Evolutionary conservation across 352 stramenopile species (phyloP).

Genomic region (Phytophthora pluvialis): DNA sequence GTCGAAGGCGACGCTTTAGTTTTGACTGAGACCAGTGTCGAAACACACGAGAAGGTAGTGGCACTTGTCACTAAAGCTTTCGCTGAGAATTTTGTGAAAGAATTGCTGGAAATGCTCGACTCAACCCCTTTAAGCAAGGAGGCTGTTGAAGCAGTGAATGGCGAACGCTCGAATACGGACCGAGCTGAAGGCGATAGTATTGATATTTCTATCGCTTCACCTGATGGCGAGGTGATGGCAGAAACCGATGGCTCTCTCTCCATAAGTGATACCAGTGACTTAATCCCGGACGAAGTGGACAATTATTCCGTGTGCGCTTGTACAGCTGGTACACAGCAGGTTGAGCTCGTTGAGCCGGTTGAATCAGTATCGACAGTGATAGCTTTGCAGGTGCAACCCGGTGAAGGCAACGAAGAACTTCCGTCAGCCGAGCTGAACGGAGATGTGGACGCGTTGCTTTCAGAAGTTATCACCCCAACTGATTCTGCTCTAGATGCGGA

Average conservation of each 20-base stretch:
- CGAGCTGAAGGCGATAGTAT: neutral
- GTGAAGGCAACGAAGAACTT: neutral
- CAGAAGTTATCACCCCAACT: neutral
- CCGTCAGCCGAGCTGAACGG: neutral
- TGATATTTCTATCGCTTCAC: too few relatives aligned
- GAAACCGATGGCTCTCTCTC: too few relatives aligned
- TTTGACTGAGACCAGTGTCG: neutral
- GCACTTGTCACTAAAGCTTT: constrained; percentile 10
- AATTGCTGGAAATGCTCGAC: constrained; percentile 16
- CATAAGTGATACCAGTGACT: too few relatives aligned
- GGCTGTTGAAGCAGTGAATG: neutral
- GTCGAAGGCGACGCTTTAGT: neutral
- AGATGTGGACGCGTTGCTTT: neutral
- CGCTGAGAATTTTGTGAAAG: constrained; percentile 23
- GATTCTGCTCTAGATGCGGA: neutral
- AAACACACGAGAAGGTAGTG: constrained; percentile 2
- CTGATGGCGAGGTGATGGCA: too few relatives aligned
- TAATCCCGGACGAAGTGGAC: neutral
- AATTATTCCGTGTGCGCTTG: too few relatives aligned
- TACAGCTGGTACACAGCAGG: neutral
- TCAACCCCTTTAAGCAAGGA: neutral
- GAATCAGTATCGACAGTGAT: neutral
- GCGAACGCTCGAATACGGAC: neutral
- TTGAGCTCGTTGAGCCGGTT: neutral
- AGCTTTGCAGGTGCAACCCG: neutral